Conservation (phyloP, 805 yeast genomes). For the Dipodascopsis uninucleata region DNA sequence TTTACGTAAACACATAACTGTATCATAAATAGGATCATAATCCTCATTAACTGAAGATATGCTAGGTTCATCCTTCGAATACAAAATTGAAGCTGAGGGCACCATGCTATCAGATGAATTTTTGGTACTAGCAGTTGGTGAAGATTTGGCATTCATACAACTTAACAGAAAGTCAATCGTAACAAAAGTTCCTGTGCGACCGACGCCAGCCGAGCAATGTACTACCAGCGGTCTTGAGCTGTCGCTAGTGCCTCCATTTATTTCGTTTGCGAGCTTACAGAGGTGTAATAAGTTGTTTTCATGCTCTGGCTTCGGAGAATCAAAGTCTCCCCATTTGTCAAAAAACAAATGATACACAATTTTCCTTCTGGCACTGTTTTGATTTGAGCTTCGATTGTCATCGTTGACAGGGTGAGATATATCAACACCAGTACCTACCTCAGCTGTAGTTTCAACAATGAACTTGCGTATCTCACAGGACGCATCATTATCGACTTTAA, state of each 20-base stretch:
- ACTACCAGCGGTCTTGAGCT: constrained; percentile 67
- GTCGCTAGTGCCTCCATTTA: constrained; percentile 35
- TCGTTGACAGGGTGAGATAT: constrained; percentile 26
- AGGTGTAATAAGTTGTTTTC: constrained; percentile 56
- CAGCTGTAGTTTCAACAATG: too few species aligned
- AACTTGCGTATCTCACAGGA: constrained; percentile 20
- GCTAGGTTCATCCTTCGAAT: constrained; percentile 4
- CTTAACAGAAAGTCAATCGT: constrained; percentile 54
- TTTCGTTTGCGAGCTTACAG: constrained; percentile 42
- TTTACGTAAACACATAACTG: constrained; percentile 38
- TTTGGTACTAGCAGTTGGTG: background rate
- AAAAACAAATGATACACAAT: constrained; percentile 63
- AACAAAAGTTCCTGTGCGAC: constrained; percentile 88
- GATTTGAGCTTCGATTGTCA: constrained; percentile 11
- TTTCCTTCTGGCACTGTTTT: constrained; percentile 17
- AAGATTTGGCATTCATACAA: too few species aligned
- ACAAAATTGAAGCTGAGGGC: constrained; percentile 3
- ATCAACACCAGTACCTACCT: too few species aligned
- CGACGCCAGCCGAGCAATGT: constrained; percentile 97
- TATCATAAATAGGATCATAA: constrained; percentile 31
- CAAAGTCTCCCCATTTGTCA: constrained; percentile 80
- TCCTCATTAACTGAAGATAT: background rate
- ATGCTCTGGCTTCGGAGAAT: constrained; percentile 47
- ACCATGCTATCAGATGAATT: background rate
- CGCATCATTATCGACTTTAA: constrained; percentile 21